Conservation (phyloP, 176 grass and related monocot genomes). For the Oryza australiensis region DNA sequence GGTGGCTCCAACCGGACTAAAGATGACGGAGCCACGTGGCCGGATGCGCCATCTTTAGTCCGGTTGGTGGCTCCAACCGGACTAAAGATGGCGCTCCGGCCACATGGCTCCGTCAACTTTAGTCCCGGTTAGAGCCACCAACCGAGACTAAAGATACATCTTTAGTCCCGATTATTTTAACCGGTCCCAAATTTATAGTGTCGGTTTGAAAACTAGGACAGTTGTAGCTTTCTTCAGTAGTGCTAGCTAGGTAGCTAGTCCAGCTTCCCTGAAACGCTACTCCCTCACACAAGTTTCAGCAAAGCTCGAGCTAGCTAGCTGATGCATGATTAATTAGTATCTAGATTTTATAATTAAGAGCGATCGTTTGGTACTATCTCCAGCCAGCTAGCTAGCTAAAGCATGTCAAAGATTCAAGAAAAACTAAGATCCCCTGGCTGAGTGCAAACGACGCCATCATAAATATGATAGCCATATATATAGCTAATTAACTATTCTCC, state of each 20-base stretch:
- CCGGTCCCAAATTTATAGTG: too few relatives aligned
- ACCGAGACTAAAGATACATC: too few relatives aligned
- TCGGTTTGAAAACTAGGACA: too few relatives aligned
- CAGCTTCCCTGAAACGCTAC: constrained; percentile 45
- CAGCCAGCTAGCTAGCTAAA: background rate
- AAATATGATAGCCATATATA: background rate
- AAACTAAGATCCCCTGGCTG: constrained; percentile 1
- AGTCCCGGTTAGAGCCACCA: too few relatives aligned
- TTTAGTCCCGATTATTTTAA: too few relatives aligned
- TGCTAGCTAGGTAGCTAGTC: background rate
- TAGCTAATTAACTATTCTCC: background rate
- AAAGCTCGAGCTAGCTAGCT: background rate
- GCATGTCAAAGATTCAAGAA: constrained; percentile 17
- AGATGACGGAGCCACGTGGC: too few relatives aligned
- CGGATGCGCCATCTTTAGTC: too few relatives aligned
- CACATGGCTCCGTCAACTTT: too few relatives aligned
- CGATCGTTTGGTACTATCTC: constrained; percentile 36
- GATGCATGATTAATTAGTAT: constrained; percentile 8
- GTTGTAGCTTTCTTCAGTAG: too few relatives aligned
- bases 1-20: too few relatives aligned
- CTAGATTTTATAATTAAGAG: constrained; percentile 12
- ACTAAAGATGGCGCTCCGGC: too few relatives aligned
- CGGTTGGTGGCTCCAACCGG: too few relatives aligned
- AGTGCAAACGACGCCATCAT: background rate
- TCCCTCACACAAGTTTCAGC: constrained; percentile 48